Percentiles rank a stretch among this genome's conserved stretches.
Evolutionary conservation across 306 rosid genomes (phyloP).

Genomic region (Lathyrus oleraceus): DNA sequence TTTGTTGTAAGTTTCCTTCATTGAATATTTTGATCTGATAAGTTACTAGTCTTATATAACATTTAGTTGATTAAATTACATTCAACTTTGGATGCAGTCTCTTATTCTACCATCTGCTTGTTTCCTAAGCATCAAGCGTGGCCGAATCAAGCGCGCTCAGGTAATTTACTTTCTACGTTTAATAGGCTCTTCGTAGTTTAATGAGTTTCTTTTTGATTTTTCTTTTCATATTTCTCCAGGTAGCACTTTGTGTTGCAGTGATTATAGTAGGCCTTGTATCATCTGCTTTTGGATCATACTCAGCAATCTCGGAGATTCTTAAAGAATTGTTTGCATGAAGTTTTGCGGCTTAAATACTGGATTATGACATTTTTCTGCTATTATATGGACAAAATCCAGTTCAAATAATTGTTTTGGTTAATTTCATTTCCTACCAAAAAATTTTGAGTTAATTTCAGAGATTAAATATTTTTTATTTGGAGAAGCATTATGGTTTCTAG

Average conservation of each 20-base stretch:
- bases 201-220: background rate
- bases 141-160: conserved; percentile 60
- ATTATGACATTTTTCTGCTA: background rate
- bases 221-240: conserved; percentile 45
- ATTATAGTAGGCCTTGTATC: conserved; percentile 56
- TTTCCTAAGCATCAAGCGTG: conserved; percentile 65
- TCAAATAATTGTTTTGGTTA: background rate
- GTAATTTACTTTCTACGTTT: conserved; percentile 14
- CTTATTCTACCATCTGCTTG: conserved; percentile 90
- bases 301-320: conserved; percentile 60
- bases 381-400: conserved; percentile 5
- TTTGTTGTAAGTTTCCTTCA: conserved; percentile 70
- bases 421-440: background rate
- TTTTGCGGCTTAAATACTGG: background rate
- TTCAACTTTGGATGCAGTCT: conserved; percentile 56
- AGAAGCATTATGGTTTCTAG: no score
- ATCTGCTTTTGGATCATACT: conserved; percentile 61
- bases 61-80: conserved; percentile 16
- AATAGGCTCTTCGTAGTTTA: no score
- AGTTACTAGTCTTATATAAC: background rate
- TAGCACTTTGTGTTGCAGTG: conserved; percentile 49
- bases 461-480: no score
- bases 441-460: background rate
- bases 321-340: conserved; percentile 48
- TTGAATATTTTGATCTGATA: background rate